Evolutionary conservation across 345 rosid species (phyloP).

Genomic region (Rhodamnia argentea): DNA sequence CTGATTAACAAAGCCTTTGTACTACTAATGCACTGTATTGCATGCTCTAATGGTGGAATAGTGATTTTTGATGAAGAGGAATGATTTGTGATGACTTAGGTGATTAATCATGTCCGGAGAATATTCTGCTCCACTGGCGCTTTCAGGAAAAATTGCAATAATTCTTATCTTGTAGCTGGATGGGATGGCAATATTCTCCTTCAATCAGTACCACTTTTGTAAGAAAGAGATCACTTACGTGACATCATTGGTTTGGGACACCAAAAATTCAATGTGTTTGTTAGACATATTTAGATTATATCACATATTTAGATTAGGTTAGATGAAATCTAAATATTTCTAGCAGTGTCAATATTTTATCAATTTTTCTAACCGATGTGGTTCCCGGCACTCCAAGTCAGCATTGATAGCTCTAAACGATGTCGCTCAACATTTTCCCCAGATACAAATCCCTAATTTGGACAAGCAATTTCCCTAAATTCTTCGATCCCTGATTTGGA

Average conservation of each 20-base stretch:
- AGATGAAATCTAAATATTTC: too few species aligned
- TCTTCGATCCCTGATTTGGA: background rate
- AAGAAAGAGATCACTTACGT: accelerated
- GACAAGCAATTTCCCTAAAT: background rate
- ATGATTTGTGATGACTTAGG: background rate
- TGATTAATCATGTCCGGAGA: background rate
- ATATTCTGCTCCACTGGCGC: background rate
- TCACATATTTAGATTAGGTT: too few species aligned
- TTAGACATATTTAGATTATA: too few species aligned
- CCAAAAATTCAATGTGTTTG: background rate
- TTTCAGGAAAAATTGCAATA: background rate
- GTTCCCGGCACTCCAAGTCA: background rate
- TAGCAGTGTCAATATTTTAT: background rate
- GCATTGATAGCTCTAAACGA: background rate
- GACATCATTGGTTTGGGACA: accelerated
- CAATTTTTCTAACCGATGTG: background rate
- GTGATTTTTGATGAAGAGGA: background rate
- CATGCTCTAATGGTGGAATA: background rate
- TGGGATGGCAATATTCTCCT: background rate
- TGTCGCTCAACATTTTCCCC: background rate
- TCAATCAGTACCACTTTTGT: background rate
- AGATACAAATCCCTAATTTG: background rate
- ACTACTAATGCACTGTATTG: background rate
- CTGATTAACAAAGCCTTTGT: background rate
- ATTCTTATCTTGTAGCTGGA: background rate